Base-by-base conservation (phyloP, 108 stramenopile species). In the Asterionellopsis glacialis region DNA sequence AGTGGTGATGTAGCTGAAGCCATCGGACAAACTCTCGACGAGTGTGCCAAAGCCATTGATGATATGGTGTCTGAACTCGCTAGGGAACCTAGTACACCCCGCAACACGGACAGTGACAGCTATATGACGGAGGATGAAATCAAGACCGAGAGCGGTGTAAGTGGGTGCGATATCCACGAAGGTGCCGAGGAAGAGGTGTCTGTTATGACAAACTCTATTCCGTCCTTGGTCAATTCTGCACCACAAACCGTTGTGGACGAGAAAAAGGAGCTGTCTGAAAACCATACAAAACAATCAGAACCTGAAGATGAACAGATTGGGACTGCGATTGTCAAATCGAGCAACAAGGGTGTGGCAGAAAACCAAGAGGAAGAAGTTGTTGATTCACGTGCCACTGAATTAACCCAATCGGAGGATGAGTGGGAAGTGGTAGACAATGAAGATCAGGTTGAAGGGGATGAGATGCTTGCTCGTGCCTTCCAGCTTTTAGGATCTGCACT, bases 1-100 rank as follows among this genome's bases (percentile, higher is more conserved):
- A 81, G 62, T 62, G 84, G 85, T 10, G 85, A 85, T 27, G 69
- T 88, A 48, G 87, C 90, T 0, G 77, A 86, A 60, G 72, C 57
- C 12, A 67, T 91, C 49, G 90, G 90, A 0, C 70, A 63, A 43
- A 79, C 78, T 25, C 65, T 83, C 14, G 82, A 83, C 54, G 43
- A 53, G 44, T 67, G 70, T 15, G 82, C 75, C 7, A 47, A 52
- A 16, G 75, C 57, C 22, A 83, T 83, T 43, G 45, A 63, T 41
- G 82, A 69, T 27, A 64, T 83, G 57, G 48, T 68, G 19, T 15
- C 12, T 12, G 76, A 77, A 48, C 44, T 65, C 10, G 59, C 18
- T 21, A 38, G 64, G 23, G 63, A 70, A 15, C 26, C 65, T 41
- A 33, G 33, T 7, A 33, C 33, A 2, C 33, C 33, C 7, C 33